Evolutionary conservation across 2,329 filamentous ascomycete genomes (phyloP).

Genomic region (Arthrobotrys entomopaga): DNA sequence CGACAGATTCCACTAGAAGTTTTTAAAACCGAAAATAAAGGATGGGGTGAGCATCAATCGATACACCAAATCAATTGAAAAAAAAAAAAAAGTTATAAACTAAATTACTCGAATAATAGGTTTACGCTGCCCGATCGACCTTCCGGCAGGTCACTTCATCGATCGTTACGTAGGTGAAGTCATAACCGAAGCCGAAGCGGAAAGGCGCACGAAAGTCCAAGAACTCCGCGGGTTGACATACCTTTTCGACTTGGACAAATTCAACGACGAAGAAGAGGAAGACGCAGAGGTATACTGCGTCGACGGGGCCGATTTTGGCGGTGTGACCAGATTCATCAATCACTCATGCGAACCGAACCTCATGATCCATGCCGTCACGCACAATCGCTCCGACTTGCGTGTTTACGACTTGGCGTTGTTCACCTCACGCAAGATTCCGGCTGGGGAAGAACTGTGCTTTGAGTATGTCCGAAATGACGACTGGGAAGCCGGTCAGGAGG

Average conservation of each 20-base stretch:
- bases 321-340: constrained; percentile 83
- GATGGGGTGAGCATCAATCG: constrained; percentile 72
- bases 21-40: constrained; percentile 77
- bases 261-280: constrained; percentile 66
- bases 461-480: constrained; percentile 78
- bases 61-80: neutral
- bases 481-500: constrained; percentile 61
- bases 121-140: constrained; percentile 72
- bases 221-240: constrained; percentile 77
- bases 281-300: constrained; percentile 63
- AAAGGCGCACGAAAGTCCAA: constrained; percentile 70
- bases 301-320: constrained; percentile 79
- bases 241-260: constrained; percentile 84
- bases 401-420: constrained; percentile 83
- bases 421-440: constrained; percentile 73
- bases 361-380: constrained; percentile 80
- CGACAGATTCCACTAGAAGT: constrained; percentile 77
- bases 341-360: constrained; percentile 83
- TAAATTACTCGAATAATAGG: constrained; percentile 62
- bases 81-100: neutral
- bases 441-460: constrained; percentile 78
- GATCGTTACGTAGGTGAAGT: constrained; percentile 81
- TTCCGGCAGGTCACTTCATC: constrained; percentile 79
- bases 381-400: constrained; percentile 77
- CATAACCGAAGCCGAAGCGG: constrained; percentile 73